These are phyloP conservation scores for Dactylonectria estremocensis DNA, from an alignment of 2,329 filamentous ascomycete genomes.

Conservation along the genomic window DNA sequence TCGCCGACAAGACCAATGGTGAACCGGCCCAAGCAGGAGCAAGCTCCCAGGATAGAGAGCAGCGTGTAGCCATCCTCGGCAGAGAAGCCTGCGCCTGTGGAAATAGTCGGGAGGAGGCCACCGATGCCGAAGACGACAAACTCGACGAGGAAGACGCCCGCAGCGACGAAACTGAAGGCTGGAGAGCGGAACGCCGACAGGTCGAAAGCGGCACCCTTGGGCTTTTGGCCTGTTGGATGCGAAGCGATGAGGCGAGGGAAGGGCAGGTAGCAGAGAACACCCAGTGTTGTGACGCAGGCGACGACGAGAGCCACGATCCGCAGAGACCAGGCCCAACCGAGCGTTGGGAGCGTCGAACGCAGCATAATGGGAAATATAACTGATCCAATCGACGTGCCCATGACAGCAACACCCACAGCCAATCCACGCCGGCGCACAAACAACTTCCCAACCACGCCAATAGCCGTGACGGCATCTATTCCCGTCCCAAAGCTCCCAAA, in stretches of 20 bases:
- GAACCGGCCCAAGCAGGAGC: conserved; percentile 58
- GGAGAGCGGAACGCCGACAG: conserved; percentile 56
- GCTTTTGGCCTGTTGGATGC: not conserved
- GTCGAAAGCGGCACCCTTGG: conserved; percentile 45
- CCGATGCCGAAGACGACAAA: conserved; percentile 63
- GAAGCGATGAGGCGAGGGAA: conserved; percentile 36
- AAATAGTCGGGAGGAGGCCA: conserved; percentile 61
- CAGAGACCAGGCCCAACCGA: conserved; percentile 53
- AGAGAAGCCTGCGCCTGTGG: conserved; percentile 48
- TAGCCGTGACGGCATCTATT: conserved; percentile 51
- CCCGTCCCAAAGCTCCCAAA: conserved; percentile 59
- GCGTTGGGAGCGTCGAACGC: conserved; percentile 37
- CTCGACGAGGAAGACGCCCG: conserved; percentile 60
- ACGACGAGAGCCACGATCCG: conserved; percentile 48
- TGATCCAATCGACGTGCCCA: conserved; percentile 44
- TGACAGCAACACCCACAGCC: conserved; percentile 33
- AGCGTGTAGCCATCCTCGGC: conserved; percentile 58
- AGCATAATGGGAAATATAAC: conserved; percentile 52
- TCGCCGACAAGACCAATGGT: conserved; percentile 59
- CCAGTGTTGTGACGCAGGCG: conserved; percentile 39
- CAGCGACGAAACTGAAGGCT: conserved; percentile 56
- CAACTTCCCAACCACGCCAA: conserved; percentile 49
- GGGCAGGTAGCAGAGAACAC: conserved; percentile 53
- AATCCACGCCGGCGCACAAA: conserved; percentile 34
- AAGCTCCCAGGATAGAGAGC: conserved; percentile 59